phyloP scores from a whole-genome alignment of 805 yeast genomes.

The Hanseniaspora hatyaiensis region DNA sequence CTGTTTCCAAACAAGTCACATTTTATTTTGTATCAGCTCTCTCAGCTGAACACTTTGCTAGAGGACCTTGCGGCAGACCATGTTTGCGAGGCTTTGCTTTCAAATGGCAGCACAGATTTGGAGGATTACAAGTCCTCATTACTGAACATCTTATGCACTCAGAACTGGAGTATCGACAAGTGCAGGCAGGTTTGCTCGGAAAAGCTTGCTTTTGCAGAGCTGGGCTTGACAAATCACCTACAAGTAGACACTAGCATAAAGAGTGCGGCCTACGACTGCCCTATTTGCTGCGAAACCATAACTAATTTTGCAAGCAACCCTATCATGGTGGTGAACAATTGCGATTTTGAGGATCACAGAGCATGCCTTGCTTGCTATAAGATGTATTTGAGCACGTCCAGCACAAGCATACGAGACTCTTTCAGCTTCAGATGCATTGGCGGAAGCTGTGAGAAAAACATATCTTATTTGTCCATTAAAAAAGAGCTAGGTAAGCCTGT shows the following conservation, averaged over 20 bases:
- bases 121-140: neutral
- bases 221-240: neutral
- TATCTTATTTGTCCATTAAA: slow-evolving; percentile 33
- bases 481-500: slow-evolving; percentile 21
- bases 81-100: neutral
- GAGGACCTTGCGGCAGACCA: neutral
- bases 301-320: slow-evolving; percentile 19
- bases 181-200: neutral
- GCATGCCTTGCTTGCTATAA: slow-evolving; percentile 56
- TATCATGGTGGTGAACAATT: slow-evolving; percentile 41
- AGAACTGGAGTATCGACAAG: neutral
- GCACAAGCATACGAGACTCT: slow-evolving; percentile 38
- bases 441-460: slow-evolving; percentile 31
- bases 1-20: slow-evolving; percentile 2
- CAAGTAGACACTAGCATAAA: slow-evolving; percentile 25
- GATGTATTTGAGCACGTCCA: slow-evolving; percentile 42
- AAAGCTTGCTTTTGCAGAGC: neutral
- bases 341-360: slow-evolving; percentile 47
- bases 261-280: slow-evolving; percentile 31
- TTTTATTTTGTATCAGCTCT: slow-evolving; percentile 1
- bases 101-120: neutral
- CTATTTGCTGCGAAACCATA: slow-evolving; percentile 60
- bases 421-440: slow-evolving; percentile 52
- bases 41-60: neutral
- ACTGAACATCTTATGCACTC: neutral